These are phyloP conservation scores for Aristolochia contorta DNA, from an alignment of 164 flowering plant genomes.

Conservation along the genomic window DNA sequence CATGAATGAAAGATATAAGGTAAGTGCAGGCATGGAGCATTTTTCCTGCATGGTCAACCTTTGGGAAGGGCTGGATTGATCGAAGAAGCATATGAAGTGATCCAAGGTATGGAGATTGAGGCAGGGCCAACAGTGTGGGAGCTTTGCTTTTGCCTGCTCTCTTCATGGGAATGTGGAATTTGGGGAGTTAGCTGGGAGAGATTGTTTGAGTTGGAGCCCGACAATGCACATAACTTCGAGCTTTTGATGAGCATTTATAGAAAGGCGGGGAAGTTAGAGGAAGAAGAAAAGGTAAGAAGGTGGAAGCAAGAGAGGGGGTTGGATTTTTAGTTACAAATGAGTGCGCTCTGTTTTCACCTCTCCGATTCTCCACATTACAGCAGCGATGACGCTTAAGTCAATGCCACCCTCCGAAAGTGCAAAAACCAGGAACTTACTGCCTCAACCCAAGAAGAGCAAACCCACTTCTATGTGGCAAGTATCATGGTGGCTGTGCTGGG, in stretches of 20 bases:
- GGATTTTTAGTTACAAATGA: conserved; percentile 7
- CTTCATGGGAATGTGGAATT: conserved; percentile 48
- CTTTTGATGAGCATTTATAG: conserved; percentile 60
- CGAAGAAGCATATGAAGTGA: conserved; percentile 43
- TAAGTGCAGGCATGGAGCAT: conserved; percentile 64
- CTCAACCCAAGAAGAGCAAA: too few species aligned
- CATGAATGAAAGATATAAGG: conserved; percentile 40
- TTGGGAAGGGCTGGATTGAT: conserved; percentile 64
- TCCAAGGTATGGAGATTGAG: conserved; percentile 45
- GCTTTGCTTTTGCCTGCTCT: conserved; percentile 69
- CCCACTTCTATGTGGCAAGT: too few species aligned
- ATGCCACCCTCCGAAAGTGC: too few species aligned
- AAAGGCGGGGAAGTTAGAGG: conserved; percentile 44
- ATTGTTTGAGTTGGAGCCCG: conserved; percentile 85
- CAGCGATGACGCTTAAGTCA: too few species aligned
- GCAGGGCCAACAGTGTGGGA: conserved; percentile 83
- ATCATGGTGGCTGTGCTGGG: too few species aligned
- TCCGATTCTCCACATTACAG: too few species aligned
- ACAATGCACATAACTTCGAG: conserved; percentile 64
- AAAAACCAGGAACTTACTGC: too few species aligned
- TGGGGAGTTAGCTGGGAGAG: conserved; percentile 60
- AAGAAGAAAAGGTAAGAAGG: conserved; percentile 42
- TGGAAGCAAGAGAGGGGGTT: conserved; percentile 67
- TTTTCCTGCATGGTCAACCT: conserved; percentile 80
- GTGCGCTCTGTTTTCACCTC: too few species aligned